Evolutionary conservation across 148 eudicot species (phyloP), one percentile per base, ranked within the genome.

Genomic region (Pharnaceum exiguum): DNA sequence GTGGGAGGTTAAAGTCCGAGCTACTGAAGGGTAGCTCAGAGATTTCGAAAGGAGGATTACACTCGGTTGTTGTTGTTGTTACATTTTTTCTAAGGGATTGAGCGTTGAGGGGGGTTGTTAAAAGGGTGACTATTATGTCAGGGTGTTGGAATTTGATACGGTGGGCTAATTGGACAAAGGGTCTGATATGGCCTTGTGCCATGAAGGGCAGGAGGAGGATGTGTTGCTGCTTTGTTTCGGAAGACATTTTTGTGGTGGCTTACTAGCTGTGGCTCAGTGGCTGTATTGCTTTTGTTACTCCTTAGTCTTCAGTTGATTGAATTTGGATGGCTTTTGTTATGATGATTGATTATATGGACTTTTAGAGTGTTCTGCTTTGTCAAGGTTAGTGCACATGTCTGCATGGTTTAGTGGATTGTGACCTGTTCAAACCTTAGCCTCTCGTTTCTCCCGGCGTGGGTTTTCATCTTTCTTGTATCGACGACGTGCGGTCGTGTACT

Each of bases 151-250:
- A 66, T 6, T 42, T 60, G 55, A 79, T 73, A 33, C 47, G 78
- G 11, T 52, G 76, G 42, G 85, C 84, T 40, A 86, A 73, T 19
- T 73, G 81, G n/a, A 80, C n/a, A 74, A 85, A 83, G 15, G 93
- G 93, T 22, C 82, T 73, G 12, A 86, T 66, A 56, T 87, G 95
- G 55, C 90, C 87, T 18, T 79, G 83, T 0, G 90, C 95, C 87
- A 87, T 67, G 59, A 58, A 74, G 10, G 95, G 95, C 2, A 87
- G 52, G 72, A 87, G 71, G 29, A 87, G 68, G 38, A 87, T 72
- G 55, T 81, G 81, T 29, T 73, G 47, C 15, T 47, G 59, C 7
- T 60, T 28, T 28, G 40, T 23, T 55, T 37, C 10, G 15, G 5
- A 18, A 42, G 5, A 42, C 11, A n/a, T 0, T 42, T 42, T 42